Evolutionary conservation across 371 early-diverging fungal species (phyloP), one percentile per base, ranked within the genome.

Genomic region (Rhizopus delemar): DNA sequence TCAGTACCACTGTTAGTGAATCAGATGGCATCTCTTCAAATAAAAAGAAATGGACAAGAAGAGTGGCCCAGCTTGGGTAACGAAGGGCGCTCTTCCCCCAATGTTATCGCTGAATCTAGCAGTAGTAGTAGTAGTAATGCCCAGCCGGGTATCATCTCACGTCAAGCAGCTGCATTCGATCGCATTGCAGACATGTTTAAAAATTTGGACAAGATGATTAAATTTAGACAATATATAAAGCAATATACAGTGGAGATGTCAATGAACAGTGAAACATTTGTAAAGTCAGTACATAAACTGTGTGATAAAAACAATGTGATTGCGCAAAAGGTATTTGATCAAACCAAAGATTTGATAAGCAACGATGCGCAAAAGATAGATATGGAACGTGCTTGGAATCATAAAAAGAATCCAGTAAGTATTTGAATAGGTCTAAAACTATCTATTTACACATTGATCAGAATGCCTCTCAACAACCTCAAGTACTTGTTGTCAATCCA

Each of bases 351-450:
- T 13, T 56, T 84, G 36, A 59, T 85, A 54, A 82, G 84, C 55
- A 64, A 73, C 11, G 71, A 73, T 5, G 68, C 61, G 13, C 82
- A 87, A 63, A 80, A 77, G 61, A 68, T 67, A 11, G 86, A 86
- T n/a, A 75, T 94, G 72, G 67, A 88, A 31, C 70, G 82, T n/a
- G 82, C 79, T 0, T 89, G 86, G 89, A 84, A 89, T 34, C 87
- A 88, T 59, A 83, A 71, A 46, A 86, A 87, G 63, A 77, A 82
- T 36, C 70, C 75, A 50, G 86, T 82, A 71, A 63, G 69, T 64
- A 45, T 48, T 8, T 2, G 11, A 54, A 22, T 33, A 4, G 0
- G 22, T 48, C 4, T 4, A 28, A 34, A 41, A 12, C 13, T 1
- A 4, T n/a, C 34, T 43, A n/a, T 22, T 29, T n/a, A 31, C 7